Evolutionary conservation across 768 basidiomycete species (phyloP), one percentile per base, ranked within the genome.

Genomic region (Filobasidium floriforme): DNA sequence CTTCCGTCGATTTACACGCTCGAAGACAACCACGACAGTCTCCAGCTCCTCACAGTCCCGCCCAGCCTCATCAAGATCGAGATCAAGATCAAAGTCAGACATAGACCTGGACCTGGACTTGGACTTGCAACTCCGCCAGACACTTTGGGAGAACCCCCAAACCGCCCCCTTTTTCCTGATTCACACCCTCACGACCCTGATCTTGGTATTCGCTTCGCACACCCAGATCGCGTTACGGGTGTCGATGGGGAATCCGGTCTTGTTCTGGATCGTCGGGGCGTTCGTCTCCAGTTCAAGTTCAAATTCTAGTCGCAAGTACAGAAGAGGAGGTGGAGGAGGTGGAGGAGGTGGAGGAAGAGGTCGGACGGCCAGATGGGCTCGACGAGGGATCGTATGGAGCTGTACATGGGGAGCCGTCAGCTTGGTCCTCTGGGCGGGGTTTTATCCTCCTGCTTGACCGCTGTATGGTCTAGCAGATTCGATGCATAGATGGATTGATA

Each of bases 211-310:
- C 74, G 84, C 85, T 19, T 89, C 91, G 0, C 90, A 97, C 72
- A 87, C 87, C 1, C 94, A 96, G 76, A 96, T 97, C 68, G 80
- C 86, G 22, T 84, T 97, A 1, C 87, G 93, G 7, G 81, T 88
- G 14, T 85, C 86, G 24, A 83, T 87, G 1, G 84, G 88, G 3
- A 82, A 91, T 77, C 94, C 94, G 0, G 80, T 88, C 57, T 80
- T 85, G 0, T 92, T 90, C 77, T 97, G 94, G 96, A 87, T 85
- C 1, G 86, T 88, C n/a, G 85, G 89, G 3, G 82, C 84, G 77
- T 77, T 92, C 22, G 73, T 88, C 41, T 69, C 11, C 62, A 37
- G 32, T 9, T 37, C 32, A 9, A 37, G 32, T 37, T 37, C 9
- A 9, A 37, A n/a, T n/a, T n/a, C n/a, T n/a, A n/a, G n/a, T n/a